These are phyloP conservation scores for Tolypocladium ophioglossoides DNA, from an alignment of 2,329 filamentous ascomycete species.

Conservation along the genomic window DNA sequence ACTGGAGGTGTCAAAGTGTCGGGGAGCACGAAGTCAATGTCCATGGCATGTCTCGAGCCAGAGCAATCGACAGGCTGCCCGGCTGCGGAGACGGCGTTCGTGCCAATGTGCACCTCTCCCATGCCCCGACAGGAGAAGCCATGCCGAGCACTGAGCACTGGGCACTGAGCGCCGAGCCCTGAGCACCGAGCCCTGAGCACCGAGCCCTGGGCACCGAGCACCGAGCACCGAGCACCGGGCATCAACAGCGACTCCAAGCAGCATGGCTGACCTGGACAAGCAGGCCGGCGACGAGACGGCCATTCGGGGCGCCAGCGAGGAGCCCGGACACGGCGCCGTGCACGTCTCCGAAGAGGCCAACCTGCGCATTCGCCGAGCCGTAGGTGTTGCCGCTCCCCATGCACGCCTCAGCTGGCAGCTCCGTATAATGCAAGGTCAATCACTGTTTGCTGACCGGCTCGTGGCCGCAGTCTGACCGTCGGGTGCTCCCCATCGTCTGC, in stretches of 20 bases:
- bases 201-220: too few species aligned
- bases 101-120: background rate
- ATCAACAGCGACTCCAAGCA: too few species aligned
- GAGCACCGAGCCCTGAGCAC: too few species aligned
- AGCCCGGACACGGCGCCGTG: background rate
- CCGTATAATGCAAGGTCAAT: too few species aligned
- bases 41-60: too few species aligned
- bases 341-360: background rate
- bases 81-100: background rate
- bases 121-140: background rate
- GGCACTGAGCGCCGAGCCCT: too few species aligned
- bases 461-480: background rate
- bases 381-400: background rate
- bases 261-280: background rate
- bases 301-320: background rate
- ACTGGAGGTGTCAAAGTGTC: background rate
- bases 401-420: background rate
- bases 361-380: background rate
- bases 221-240: too few species aligned
- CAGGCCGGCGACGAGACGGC: background rate
- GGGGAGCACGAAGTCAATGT: too few species aligned
- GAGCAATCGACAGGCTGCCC: too few species aligned
- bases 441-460: background rate
- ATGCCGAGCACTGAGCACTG: background rate
- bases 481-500: conserved; percentile 2